Evolutionary conservation across 2,329 filamentous ascomycete species (phyloP), one percentile per base, ranked within the genome.

Genomic region (Colletotrichum tamarilloi): DNA sequence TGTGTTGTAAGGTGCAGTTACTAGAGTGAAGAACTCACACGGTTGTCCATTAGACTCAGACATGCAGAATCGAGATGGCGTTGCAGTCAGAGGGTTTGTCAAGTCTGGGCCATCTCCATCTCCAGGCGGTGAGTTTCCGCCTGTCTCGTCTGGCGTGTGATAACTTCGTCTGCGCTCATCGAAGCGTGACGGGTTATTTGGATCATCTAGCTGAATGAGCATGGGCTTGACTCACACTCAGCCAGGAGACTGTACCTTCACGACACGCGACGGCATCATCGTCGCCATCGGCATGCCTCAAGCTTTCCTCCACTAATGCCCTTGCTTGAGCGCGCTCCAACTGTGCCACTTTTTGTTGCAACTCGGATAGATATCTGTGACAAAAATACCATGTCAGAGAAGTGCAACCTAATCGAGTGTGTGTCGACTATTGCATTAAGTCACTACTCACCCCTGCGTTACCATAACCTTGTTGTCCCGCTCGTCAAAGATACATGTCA

Each of bases 381-480:
- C 5, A 19, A 8, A 19, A n/a, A 1, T 2, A 1, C 6, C 2
- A 1, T 19, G 59, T 68, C 59, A 68, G 67, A 28, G 4, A 4
- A n/a, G 42, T 9, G 42, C 42, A 4, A 11, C 19, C 4, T 19
- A 32, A 24, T 35, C 16, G 42, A 26, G 19, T 24, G 38, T 35
- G 22, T 1, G 4, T 9, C 9, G 5, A 55, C 12, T 26, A 22
- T 26, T 26, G 52, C 26, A n/a, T 6, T 12, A 19, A 9, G 5
- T 26, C 16, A 11, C 24, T 3, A 16, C 62, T 28, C 9, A 71
- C 68, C 68, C 62, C 46, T 71, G 62, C n/a, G 68, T 71, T 32
- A 71, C 68, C 68, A 71, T 71, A 24, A 71, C 68, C 56, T 71
- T 71, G 63, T 71, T 71, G 26, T 71, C 68, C 32, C 68, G 62